Conservation (phyloP, 148 eudicot species). For the Chenopodium album region DNA sequence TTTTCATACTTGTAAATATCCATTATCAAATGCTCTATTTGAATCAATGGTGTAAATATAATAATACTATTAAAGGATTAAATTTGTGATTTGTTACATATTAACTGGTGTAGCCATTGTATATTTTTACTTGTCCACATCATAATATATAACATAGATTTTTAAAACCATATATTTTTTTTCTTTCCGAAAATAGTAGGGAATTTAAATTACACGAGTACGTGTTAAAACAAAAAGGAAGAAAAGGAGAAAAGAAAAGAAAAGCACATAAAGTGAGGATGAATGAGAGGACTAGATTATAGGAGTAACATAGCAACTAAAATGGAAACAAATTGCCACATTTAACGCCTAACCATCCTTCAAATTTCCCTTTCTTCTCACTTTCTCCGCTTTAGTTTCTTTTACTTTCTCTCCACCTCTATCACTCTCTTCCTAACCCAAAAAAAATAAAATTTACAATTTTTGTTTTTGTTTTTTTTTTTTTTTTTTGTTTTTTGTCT, state of each 20-base stretch:
- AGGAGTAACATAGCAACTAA: constrained; percentile 18
- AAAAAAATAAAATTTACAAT: too few relatives aligned
- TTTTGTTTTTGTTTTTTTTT: neutral
- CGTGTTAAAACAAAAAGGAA: neutral
- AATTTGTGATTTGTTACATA: too few relatives aligned
- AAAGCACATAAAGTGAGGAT: neutral
- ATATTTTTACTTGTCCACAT: too few relatives aligned
- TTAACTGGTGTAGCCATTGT: too few relatives aligned
- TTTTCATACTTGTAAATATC: too few relatives aligned
- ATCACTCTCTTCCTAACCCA: neutral
- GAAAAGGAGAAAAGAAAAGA: neutral
- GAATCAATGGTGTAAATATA: too few relatives aligned
- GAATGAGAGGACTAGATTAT: constrained; percentile 17
- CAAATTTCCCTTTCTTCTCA: constrained; percentile 9
- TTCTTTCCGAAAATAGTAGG: neutral
- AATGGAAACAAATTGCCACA: constrained; percentile 27
- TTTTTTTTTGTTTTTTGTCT: neutral
- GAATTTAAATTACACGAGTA: neutral
- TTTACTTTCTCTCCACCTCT: neutral
- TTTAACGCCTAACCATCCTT: constrained; percentile 46
- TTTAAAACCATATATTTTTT: neutral
- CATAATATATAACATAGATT: too few relatives aligned
- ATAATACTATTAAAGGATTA: too few relatives aligned
- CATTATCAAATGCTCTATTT: too few relatives aligned
- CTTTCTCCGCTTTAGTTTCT: constrained; percentile 2